Evolutionary conservation across 805 yeast species (phyloP).

Genomic region (Nakazawaea wickerhamii): DNA sequence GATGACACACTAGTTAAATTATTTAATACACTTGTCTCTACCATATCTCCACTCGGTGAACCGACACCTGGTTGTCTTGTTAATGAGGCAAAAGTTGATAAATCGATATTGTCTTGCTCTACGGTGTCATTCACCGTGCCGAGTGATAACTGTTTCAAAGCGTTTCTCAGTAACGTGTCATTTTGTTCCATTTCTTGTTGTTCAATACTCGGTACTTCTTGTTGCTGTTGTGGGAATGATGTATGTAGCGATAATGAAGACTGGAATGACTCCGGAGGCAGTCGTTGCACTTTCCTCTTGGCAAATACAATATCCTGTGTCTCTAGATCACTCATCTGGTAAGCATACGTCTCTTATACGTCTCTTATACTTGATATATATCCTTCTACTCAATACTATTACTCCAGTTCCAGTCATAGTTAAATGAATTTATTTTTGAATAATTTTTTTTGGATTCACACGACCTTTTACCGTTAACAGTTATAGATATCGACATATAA

Average conservation of each 20-base stretch:
- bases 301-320: slow-evolving; percentile 1
- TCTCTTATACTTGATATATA: no score
- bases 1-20: slow-evolving; percentile 10
- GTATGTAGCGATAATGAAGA: slow-evolving; percentile 7
- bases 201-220: neutral
- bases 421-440: no score
- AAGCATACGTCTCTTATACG: no score
- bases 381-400: no score
- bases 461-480: no score
- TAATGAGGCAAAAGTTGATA: slow-evolving; percentile 11
- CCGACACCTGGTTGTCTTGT: slow-evolving; percentile 12
- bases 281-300: slow-evolving; percentile 2
- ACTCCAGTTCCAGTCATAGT: no score
- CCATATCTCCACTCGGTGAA: neutral
- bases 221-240: neutral
- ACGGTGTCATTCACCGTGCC: slow-evolving; percentile 4
- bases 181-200: slow-evolving; percentile 2
- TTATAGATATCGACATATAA: no score
- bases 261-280: slow-evolving; percentile 2
- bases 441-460: no score
- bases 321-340: neutral
- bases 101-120: slow-evolving; percentile 8
- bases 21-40: slow-evolving; percentile 4
- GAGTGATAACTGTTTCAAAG: slow-evolving; percentile 7
- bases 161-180: slow-evolving; percentile 4